Base-by-base conservation (phyloP, 202 grass and related monocot species). In the Setaria italica region DNA sequence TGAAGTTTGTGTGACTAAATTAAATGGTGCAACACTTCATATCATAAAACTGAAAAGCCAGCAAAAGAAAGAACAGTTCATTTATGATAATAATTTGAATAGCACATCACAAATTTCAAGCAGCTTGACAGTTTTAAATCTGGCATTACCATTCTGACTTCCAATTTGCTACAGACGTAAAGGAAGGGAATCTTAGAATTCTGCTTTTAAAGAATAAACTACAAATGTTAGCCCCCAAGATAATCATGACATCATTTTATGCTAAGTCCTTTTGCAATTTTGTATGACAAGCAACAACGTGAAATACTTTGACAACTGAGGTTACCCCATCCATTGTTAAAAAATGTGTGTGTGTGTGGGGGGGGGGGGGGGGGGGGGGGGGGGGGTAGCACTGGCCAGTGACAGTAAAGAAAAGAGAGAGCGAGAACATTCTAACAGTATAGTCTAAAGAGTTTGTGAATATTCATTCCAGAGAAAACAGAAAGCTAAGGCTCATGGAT, bases 1-100 rank as follows among this genome's bases (percentile, higher is more conserved):
- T 11, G 6, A 77, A 88, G 41, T 81, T 51, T 33, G 20, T 71
- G 76, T 87, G 9, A 87, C 16, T 77, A 76, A 42, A 72, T 72
- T 65, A 57, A 69, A 85, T 45, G 77, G 29, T 21, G 4, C 41
- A 77, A 72, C 9, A 72, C 9, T 21, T 72, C 8, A 48, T 54
- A 35, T 37, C 21, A 62, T 9, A 45, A 56, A 76, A 47, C 62
- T 50, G 58, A 43, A 37, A 45, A 46, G 29, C 15, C 8, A 72
- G 70, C 37, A 66, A 81, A 78, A 39, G 75, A 1, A 65, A 74
- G 25, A 17, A 66, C 19, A 70, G 30, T 16, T 87, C 70, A 82
- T 74, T 46, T 53, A 46, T 25, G 30, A 73, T 43, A 81, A 35
- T 21, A 46, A 77, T 60, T 67, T 2, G 7, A 67, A 43, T 74